Conservation (phyloP, 1,284 basidiomycete species). For the Phlebopus sp. region DNA sequence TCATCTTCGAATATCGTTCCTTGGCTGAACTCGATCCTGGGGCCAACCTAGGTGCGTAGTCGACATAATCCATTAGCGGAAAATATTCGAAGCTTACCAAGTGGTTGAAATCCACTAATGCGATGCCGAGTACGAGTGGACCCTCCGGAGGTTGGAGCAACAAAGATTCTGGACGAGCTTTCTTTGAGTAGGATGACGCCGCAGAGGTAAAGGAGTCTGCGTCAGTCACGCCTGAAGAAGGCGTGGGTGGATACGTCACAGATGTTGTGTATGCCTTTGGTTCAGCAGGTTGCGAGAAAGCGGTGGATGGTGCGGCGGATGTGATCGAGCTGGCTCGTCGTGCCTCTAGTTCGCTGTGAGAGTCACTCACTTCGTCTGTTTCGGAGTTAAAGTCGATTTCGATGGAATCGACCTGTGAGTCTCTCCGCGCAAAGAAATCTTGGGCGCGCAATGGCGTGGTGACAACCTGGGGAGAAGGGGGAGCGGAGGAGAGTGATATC, state of each 20-base stretch:
- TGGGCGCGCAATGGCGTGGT: conserved; percentile 32
- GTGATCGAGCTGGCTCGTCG: conserved; percentile 46
- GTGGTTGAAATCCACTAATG: conserved; percentile 89
- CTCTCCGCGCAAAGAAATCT: conserved; percentile 40
- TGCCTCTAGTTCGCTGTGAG: conserved; percentile 31
- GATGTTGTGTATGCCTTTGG: conserved; percentile 30
- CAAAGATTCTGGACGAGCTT: conserved; percentile 74
- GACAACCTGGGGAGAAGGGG: conserved; percentile 42
- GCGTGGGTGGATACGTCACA: conserved; percentile 58
- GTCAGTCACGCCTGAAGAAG: conserved; percentile 45
- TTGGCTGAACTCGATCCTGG: conserved; percentile 80
- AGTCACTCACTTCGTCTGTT: conserved; percentile 48
- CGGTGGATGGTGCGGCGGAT: conserved; percentile 45
- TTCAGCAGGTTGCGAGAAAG: conserved; percentile 31
- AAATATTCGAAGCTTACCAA: conserved; percentile 48
- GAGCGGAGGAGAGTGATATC: conserved; percentile 67
- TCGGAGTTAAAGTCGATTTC: conserved; percentile 54
- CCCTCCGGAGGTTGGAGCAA: conserved; percentile 56
- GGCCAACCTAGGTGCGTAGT: conserved; percentile 66
- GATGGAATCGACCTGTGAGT: conserved; percentile 45
- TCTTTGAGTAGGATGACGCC: conserved; percentile 64
- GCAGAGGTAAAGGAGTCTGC: conserved; percentile 60
- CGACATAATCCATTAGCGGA: conserved; percentile 13
- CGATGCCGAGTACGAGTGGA: conserved; percentile 76
- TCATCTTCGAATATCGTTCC: conserved; percentile 77